These are phyloP conservation scores for Blastosporella zonata DNA, from an alignment of 1,284 basidiomycete species.

Conservation along the genomic window DNA sequence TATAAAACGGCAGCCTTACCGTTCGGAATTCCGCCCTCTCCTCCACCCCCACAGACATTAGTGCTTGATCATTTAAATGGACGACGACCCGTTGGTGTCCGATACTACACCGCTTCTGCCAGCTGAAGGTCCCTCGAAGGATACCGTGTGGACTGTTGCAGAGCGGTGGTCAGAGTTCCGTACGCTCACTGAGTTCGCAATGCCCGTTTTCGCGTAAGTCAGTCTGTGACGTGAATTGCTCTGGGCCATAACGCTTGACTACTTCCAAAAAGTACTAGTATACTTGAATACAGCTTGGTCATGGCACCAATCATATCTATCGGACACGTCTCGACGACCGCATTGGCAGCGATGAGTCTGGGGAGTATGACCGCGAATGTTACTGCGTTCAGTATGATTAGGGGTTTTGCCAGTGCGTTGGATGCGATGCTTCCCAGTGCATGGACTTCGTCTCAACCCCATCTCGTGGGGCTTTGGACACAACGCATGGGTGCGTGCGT, in stretches of 20 bases:
- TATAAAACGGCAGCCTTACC: no score
- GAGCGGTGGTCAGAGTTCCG: conserved; percentile 6
- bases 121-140: not conserved
- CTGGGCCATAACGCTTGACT: no score
- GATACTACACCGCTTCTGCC: conserved; percentile 7
- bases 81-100: not conserved
- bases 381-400: conserved; percentile 62
- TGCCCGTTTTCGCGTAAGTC: conserved; percentile 9
- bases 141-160: not conserved
- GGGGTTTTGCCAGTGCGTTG: conserved; percentile 80
- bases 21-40: not conserved
- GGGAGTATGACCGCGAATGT: conserved; percentile 84
- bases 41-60: not conserved
- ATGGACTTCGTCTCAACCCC: conserved; percentile 82
- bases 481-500: conserved; percentile 77
- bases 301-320: conserved; percentile 5
- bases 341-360: conserved; percentile 80
- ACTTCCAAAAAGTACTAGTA: not conserved
- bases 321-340: conserved; percentile 66
- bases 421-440: conserved; percentile 89
- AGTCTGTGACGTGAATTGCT: no score
- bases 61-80: not conserved
- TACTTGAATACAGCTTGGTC: conserved; percentile 7
- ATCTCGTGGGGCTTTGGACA: conserved; percentile 86
- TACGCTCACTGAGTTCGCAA: not conserved